Base-by-base conservation (phyloP, 164 flowering plant species). In the Vitis vinifera region DNA sequence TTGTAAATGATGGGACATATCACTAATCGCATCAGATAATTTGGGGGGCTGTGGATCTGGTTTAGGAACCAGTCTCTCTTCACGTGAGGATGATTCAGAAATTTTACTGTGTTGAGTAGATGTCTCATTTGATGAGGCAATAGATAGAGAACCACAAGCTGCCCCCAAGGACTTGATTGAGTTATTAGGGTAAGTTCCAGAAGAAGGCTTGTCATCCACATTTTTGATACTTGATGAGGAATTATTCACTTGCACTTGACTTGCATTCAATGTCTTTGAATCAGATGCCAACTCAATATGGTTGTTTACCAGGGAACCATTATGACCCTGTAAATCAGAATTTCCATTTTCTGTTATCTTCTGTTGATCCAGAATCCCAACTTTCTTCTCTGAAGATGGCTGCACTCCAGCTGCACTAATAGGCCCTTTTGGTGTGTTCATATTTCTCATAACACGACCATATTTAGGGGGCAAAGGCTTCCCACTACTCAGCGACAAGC, bases 381-480 rank as follows among this genome's bases (percentile, higher is more conserved):
- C 67, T 66, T 81, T 86, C 67, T 81, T 89, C 48, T 78, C 93
- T 53, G 82, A 56, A 70, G 87, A 64, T 59, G 77, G 55, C 71
- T 78, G 85, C 71, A 65, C 75, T 65, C 78, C 87, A 73, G 76
- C 37, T 17, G 75, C 50, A 66, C 31, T 82, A 3, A 85, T 68
- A 58, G 89, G 62, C 31, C 68, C 76, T 78, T 84, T 93, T 30
- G 83, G 60, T 37, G 77, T 57, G 71, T 51, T 74, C 29, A 64
- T 65, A 67, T 81, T 91, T 76, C 97, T 86, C 81, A 84, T 86
- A 59, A 91, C 97, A 77, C 95, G 95, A 29, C 99, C 99, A 86
- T 95, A 93, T 73, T 93, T 95, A 23, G 97, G 98, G 13, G 97
- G 98, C 73, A 91, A 78, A 68, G 95, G 91, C 77, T 89, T 91